Conservation (phyloP, 1,284 basidiomycete genomes). For the Ganoderma lucidum region DNA sequence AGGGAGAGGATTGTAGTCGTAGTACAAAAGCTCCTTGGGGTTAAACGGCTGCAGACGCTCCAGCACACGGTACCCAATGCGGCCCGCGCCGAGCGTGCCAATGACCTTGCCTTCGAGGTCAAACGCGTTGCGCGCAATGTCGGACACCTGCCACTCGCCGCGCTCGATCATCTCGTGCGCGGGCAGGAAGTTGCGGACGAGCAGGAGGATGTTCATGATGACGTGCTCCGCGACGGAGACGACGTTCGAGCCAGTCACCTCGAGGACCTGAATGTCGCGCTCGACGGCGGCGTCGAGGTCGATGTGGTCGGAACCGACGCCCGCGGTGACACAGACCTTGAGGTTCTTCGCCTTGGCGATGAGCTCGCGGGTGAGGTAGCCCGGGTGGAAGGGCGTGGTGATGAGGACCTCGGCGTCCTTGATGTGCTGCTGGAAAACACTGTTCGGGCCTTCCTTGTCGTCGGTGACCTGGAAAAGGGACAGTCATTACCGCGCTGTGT, state of each 20-base stretch:
- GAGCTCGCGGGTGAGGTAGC: constrained; percentile 87
- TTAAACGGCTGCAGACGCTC: constrained; percentile 90
- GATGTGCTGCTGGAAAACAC: constrained; percentile 89
- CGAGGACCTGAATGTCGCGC: constrained; percentile 73
- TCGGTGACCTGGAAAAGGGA: constrained; percentile 68
- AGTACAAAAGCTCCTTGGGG: constrained; percentile 93
- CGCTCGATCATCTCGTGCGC: constrained; percentile 87
- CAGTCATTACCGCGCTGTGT: not conserved
- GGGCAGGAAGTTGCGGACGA: constrained; percentile 88
- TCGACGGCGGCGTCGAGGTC: constrained; percentile 91
- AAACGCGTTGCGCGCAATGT: constrained; percentile 82
- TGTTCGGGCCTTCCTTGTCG: constrained; percentile 89
- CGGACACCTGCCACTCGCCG: constrained; percentile 87
- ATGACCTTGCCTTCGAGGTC: constrained; percentile 94
- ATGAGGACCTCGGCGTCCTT: constrained; percentile 84
- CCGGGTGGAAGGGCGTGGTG: constrained; percentile 94
- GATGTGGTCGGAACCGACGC: constrained; percentile 96
- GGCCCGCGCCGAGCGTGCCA: constrained; percentile 87
- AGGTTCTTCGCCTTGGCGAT: constrained; percentile 83
- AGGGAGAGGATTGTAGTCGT: constrained; percentile 88
- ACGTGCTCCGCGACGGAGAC: constrained; percentile 93
- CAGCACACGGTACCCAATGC: constrained; percentile 91
- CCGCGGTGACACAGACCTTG: constrained; percentile 92
- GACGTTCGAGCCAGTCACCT: constrained; percentile 65
- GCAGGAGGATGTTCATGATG: constrained; percentile 82